Evolutionary conservation across 2,329 filamentous ascomycete genomes (phyloP).

Genomic region (Cladosporium sp.): DNA sequence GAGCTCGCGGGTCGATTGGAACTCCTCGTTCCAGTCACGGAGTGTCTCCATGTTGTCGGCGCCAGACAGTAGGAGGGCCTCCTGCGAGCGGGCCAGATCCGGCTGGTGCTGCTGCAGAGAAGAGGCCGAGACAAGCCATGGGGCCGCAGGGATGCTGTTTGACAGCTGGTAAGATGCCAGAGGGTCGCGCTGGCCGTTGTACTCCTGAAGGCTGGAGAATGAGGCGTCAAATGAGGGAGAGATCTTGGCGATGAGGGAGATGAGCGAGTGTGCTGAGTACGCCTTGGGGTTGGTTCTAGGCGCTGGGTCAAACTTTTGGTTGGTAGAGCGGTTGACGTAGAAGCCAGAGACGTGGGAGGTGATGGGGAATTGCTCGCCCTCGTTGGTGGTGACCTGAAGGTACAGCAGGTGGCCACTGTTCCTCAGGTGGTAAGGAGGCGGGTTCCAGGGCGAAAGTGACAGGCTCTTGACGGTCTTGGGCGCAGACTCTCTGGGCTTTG

Average conservation of each 20-base stretch:
- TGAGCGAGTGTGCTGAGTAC: conserved; percentile 75
- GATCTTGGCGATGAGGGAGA: conserved; percentile 70
- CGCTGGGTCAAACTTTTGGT: conserved; percentile 88
- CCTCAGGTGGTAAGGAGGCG: conserved; percentile 83
- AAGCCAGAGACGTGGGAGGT: conserved; percentile 93
- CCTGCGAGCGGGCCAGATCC: conserved; percentile 85
- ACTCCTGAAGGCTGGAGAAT: conserved; percentile 75
- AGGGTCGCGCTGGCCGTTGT: conserved; percentile 79
- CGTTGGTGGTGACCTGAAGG: conserved; percentile 80
- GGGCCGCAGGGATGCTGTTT: conserved; percentile 85
- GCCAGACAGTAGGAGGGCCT: conserved; percentile 83
- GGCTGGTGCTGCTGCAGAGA: conserved; percentile 67
- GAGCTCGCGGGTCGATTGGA: conserved; percentile 92
- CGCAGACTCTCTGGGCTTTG: conserved; percentile 57
- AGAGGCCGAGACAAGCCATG: conserved; percentile 77
- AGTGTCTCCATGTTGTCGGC: conserved; percentile 91
- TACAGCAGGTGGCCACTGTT: conserved; percentile 93
- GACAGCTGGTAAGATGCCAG: conserved; percentile 92
- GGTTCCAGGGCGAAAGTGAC: conserved; percentile 90
- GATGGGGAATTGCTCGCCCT: conserved; percentile 91
- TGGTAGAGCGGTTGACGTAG: conserved; percentile 94
- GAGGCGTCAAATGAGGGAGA: conserved; percentile 76
- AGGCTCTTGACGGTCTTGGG: conserved; percentile 91
- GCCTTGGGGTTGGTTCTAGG: conserved; percentile 75
- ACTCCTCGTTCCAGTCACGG: conserved; percentile 98